Evolutionary conservation across 345 rosid species (phyloP), one percentile per base, ranked within the genome.

Genomic region (Linum tenue): DNA sequence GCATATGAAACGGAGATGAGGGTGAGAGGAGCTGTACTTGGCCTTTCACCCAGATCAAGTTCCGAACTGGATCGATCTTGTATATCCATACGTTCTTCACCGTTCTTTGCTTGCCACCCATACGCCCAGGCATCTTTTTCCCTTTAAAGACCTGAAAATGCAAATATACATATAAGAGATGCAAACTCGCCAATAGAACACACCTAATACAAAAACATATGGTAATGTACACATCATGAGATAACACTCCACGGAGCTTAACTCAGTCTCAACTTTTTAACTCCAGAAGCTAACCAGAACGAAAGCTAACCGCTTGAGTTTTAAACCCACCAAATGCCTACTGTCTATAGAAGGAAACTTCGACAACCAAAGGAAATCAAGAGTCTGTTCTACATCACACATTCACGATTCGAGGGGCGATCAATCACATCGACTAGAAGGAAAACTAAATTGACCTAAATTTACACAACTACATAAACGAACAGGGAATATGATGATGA

Each of bases 91-190:
- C 95, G 68, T 95, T 95, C 81, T 91, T 91, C 37, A 89, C 90
- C 3, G 99, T 95, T 65, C 86, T 79, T 75, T 86, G 96, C 55
- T 78, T 69, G 43, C 70, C 98, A 69, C 98, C 98, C 99, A 91
- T 95, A 60, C 88, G 91, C 56, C 98, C 98, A 77, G 99, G 80
- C 99, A 95, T 95, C 78, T 91, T 91, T 80, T 70, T 89, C 7
- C 87, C 97, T 74, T 87, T 95, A 74, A 91, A 85, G 22, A 91
- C 97, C 99, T 91, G 79, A 56, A 61, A 5, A 61, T 39, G 60
- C 9, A 41, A 4, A 62, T 57, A 15, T 5, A 37, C 55, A n/a
- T 2, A 0, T 31, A 5, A n/a, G 10, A 38, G 31, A 56, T 48
- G 15, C 22, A 60, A 60, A 58, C 56, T 69, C 65, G 74, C 5